Evolutionary conservation across 441 rosid species (phyloP).

Genomic region (Pelargonium citronellum): DNA sequence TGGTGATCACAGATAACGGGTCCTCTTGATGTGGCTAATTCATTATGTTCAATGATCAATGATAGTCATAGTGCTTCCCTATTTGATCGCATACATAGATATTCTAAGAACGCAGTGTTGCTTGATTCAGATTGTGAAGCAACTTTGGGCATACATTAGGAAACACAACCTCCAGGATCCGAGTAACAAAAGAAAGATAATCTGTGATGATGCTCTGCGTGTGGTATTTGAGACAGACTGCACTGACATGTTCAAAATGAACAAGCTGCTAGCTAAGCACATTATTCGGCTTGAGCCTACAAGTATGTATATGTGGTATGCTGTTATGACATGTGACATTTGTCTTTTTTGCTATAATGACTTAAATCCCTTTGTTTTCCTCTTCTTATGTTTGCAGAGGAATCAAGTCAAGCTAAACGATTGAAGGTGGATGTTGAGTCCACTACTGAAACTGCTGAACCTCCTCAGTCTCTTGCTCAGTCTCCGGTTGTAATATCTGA

Average conservation of each 20-base stretch:
- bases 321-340: background rate
- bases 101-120: background rate
- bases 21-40: background rate
- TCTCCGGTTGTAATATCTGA: slow-evolving; percentile 45
- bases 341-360: background rate
- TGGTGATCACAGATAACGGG: background rate
- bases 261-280: slow-evolving; percentile 84
- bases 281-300: slow-evolving; percentile 74
- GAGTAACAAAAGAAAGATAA: slow-evolving; percentile 91
- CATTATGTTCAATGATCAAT: background rate
- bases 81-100: background rate
- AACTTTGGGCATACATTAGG: slow-evolving; percentile 93
- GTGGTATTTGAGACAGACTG: slow-evolving; percentile 89
- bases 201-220: slow-evolving; percentile 85
- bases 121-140: slow-evolving; percentile 73
- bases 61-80: background rate
- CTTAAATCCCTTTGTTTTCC: background rate
- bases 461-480: slow-evolving; percentile 25
- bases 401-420: slow-evolving; percentile 46
- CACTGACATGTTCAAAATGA: slow-evolving; percentile 98
- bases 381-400: background rate
- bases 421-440: slow-evolving; percentile 53
- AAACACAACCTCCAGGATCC: slow-evolving; percentile 96
- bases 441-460: slow-evolving; percentile 35
- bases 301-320: slow-evolving; percentile 35